phyloP scores from a whole-genome alignment of 331 rosid species.

The Erythrophleum ivorense region DNA sequence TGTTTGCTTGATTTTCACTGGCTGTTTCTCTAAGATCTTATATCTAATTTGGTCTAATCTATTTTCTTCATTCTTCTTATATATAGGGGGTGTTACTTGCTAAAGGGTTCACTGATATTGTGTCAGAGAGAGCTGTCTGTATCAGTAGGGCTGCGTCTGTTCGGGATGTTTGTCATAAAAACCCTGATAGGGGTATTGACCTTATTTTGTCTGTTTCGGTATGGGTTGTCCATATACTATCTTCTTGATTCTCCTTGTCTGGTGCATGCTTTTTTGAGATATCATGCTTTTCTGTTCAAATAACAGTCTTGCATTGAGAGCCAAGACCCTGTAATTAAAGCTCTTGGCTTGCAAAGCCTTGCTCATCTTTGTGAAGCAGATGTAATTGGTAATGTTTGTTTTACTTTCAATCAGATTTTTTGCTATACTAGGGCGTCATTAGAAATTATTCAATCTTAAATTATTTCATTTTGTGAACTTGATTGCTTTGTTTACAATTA shows the following conservation, averaged over 20 bases:
- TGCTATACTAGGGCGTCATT: slow-evolving; percentile 8
- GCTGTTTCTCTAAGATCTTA: slow-evolving; percentile 26
- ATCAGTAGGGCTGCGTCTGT: slow-evolving; percentile 88
- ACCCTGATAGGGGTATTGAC: slow-evolving; percentile 95
- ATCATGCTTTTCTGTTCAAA: slow-evolving; percentile 37
- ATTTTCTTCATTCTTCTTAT: slow-evolving; percentile 38
- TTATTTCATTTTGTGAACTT: slow-evolving; percentile 28
- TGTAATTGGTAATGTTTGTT: slow-evolving; percentile 69
- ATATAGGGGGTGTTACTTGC: slow-evolving; percentile 76
- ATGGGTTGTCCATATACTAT: slow-evolving; percentile 37
- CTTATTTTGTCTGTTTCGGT: slow-evolving; percentile 96
- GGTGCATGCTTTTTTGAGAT: slow-evolving; percentile 39
- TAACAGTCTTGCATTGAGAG: slow-evolving; percentile 88
- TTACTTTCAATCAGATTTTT: slow-evolving; percentile 22
- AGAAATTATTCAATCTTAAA: slow-evolving; percentile 5
- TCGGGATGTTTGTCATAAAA: slow-evolving; percentile 88
- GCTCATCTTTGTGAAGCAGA: slow-evolving; percentile 96
- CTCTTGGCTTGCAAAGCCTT: slow-evolving; percentile 95
- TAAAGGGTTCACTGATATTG: slow-evolving; percentile 63
- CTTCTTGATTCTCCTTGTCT: slow-evolving; percentile 41
- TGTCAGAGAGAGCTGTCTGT: slow-evolving; percentile 68
- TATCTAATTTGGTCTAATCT: slow-evolving; percentile 31
- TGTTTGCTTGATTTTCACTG: slow-evolving; percentile 24
- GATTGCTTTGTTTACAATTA: slow-evolving; percentile 18
- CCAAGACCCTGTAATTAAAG: slow-evolving; percentile 72